phyloP scores from a whole-genome alignment of 345 rosid species.

The Salix suchowensis region DNA sequence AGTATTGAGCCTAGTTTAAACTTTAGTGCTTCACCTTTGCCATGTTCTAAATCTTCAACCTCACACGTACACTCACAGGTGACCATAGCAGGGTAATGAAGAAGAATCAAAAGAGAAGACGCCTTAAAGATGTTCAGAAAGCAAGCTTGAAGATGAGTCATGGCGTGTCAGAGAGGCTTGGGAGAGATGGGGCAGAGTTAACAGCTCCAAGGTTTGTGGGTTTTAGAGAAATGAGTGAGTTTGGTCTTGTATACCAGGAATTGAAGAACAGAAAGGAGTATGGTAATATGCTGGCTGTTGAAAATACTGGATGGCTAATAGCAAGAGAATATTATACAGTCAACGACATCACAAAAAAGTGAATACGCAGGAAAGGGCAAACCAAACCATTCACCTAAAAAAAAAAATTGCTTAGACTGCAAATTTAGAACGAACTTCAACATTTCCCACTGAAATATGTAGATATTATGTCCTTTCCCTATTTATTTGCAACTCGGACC shows the following conservation, averaged over 20 bases:
- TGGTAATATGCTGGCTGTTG: neutral
- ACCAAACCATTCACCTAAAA: neutral
- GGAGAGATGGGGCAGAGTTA: neutral
- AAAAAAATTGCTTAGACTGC: neutral
- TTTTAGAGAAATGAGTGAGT: neutral
- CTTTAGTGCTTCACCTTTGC: conserved; percentile 26
- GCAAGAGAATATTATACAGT: neutral
- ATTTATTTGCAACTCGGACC: neutral
- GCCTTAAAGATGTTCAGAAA: conserved; percentile 2
- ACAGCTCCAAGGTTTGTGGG: neutral
- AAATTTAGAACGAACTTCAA: neutral
- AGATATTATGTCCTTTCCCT: neutral
- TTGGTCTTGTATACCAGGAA: neutral
- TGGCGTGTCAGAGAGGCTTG: neutral
- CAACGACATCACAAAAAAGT: neutral
- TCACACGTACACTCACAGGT: conserved; percentile 29
- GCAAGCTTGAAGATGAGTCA: conserved; percentile 11
- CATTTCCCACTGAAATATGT: neutral
- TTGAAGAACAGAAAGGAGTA: neutral
- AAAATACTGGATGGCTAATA: neutral
- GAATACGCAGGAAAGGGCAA: neutral
- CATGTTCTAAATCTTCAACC: neutral
- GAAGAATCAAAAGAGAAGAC: conserved; percentile 5
- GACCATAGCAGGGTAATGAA: conserved; percentile 14
- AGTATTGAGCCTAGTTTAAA: conserved; percentile 42